Conservation (phyloP, 306 rosid species). For the Vigna reflexopilosa region DNA sequence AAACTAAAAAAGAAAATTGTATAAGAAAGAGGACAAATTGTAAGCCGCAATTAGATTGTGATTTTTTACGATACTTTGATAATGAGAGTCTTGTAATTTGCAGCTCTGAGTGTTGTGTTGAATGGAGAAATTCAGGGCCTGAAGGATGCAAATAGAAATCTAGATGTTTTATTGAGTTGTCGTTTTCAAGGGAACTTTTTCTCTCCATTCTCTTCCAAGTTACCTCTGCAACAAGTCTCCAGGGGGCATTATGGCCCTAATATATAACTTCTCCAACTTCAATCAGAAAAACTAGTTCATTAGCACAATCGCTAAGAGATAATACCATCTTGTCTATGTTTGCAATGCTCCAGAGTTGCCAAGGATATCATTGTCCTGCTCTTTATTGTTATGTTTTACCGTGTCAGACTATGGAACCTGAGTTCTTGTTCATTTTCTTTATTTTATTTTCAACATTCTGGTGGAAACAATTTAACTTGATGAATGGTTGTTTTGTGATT, state of each 20-base stretch:
- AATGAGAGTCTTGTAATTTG: background rate
- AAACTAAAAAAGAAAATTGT: too few species aligned
- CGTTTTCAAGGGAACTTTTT: conserved; percentile 43
- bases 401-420: background rate
- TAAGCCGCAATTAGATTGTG: background rate
- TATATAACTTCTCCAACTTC: conserved; percentile 39
- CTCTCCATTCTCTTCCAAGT: conserved; percentile 49
- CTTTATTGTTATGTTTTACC: background rate
- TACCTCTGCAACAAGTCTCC: conserved; percentile 31
- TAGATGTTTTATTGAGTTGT: conserved; percentile 38
- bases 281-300: conserved; percentile 37
- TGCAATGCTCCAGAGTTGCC: background rate
- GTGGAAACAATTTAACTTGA: background rate
- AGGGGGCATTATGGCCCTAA: conserved; percentile 44
- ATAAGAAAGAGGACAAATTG: background rate
- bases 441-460: background rate
- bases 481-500: background rate
- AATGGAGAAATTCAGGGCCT: conserved; percentile 55
- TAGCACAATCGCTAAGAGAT: background rate
- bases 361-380: background rate
- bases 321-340: conserved; percentile 46
- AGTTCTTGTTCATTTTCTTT: background rate
- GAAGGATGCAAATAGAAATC: conserved; percentile 46
- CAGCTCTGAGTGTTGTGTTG: conserved; percentile 60
- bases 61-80: background rate